A percentile compares a stretch with the other conserved stretches of the same genome.
Conservation (phyloP, 2,329 filamentous ascomycete species). For the Alternaria alternata region DNA sequence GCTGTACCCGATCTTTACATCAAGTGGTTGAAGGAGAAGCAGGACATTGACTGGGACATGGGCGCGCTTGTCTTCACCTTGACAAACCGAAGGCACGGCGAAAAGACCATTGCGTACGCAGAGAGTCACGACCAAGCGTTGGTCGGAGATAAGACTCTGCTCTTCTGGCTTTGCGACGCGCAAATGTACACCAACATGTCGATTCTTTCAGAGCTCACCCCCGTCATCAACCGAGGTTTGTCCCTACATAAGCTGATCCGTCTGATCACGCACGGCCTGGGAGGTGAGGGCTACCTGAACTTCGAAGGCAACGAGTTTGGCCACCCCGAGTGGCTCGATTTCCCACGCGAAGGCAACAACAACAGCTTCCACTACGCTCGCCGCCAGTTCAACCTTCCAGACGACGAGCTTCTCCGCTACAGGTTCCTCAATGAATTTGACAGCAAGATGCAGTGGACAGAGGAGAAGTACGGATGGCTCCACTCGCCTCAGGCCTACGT, state of each 20-base stretch:
- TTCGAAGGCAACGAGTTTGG: conserved; percentile 99
- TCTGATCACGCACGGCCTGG: conserved; percentile 86
- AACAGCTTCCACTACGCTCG: conserved; percentile 96
- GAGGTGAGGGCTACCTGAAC: conserved; percentile 96
- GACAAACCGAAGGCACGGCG: conserved; percentile 90
- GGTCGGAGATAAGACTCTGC: conserved; percentile 93
- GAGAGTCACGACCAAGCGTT: conserved; percentile 99
- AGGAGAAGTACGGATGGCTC: conserved; percentile 92
- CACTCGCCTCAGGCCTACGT: conserved; percentile 86
- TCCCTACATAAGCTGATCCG: conserved; percentile 97
- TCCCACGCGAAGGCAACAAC: conserved; percentile 89
- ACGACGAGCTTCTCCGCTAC: conserved; percentile 87
- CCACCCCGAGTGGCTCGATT: conserved; percentile 98
- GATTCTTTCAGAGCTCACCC: conserved; percentile 79
- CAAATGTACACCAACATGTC: conserved; percentile 99
- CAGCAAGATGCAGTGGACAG: conserved; percentile 84
- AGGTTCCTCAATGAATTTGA: conserved; percentile 94
- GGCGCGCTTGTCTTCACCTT: conserved; percentile 83
- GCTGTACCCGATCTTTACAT: conserved; percentile 99
- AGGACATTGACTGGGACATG: conserved; percentile 92
- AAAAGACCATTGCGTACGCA: conserved; percentile 98
- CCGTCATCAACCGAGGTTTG: conserved; percentile 89
- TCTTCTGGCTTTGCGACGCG: conserved; percentile 98
- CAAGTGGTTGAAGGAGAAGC: conserved; percentile 94
- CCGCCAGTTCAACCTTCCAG: conserved; percentile 90